phyloP scores from a whole-genome alignment of 2,329 filamentous ascomycete genomes.

The Colletotrichum viniferum region DNA sequence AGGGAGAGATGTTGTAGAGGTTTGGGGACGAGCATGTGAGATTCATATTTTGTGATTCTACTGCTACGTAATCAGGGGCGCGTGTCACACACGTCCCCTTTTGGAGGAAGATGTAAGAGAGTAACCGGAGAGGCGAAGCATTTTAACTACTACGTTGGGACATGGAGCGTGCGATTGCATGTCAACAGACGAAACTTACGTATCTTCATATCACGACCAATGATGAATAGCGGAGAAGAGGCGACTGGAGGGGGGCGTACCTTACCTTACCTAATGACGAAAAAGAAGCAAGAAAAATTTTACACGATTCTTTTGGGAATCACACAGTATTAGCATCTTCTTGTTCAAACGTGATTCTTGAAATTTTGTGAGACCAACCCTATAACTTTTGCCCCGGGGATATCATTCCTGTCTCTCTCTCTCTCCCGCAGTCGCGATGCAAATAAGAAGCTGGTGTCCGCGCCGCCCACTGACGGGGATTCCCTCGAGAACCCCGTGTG shows the following conservation, averaged over 20 bases:
- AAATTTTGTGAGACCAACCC: constrained; percentile 31
- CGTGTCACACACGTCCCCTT: background rate
- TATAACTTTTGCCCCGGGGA: constrained; percentile 5
- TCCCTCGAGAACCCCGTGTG: fast-evolving
- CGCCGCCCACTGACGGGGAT: background rate
- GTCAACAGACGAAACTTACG: constrained; percentile 6
- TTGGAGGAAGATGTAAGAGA: background rate
- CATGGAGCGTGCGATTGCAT: background rate
- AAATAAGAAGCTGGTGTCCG: background rate
- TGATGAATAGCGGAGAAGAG: background rate
- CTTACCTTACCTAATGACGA: constrained; percentile 17
- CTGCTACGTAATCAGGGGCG: background rate
- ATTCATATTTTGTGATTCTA: background rate
- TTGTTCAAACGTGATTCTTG: constrained; percentile 5
- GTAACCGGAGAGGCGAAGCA: background rate
- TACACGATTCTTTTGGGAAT: constrained; percentile 7
- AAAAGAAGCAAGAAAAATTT: background rate
- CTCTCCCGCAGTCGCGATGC: background rate
- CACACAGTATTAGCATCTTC: constrained; percentile 17
- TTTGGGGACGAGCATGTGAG: background rate
- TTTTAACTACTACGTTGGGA: background rate
- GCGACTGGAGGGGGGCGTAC: background rate
- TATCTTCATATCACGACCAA: constrained; percentile 12
- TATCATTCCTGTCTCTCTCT: background rate
- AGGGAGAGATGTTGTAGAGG: constrained; percentile 38